Evolutionary conservation across 805 yeast species (phyloP).

Genomic region (Ogataea chonburiensis): DNA sequence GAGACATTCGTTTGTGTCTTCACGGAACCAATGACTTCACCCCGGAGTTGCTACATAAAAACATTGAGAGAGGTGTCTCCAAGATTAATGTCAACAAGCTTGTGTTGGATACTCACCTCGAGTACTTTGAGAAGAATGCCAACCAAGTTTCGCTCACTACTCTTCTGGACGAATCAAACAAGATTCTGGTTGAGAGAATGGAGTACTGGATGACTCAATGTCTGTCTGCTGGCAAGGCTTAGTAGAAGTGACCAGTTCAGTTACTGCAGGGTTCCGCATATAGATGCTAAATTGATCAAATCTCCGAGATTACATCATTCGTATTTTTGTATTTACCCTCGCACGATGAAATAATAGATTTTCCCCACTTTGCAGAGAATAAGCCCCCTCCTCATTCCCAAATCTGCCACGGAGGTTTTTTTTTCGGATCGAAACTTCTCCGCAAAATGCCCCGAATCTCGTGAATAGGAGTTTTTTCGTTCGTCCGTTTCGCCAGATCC

Average conservation of each 20-base stretch:
- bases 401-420: no score
- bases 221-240: slow-evolving; percentile 31
- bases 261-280: background rate
- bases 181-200: slow-evolving; percentile 28
- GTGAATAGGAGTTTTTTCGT: no score
- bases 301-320: no score
- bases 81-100: slow-evolving; percentile 36
- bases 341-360: no score
- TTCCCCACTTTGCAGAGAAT: no score
- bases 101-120: slow-evolving; percentile 30
- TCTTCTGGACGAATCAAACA: slow-evolving; percentile 29
- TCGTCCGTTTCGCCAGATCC: no score
- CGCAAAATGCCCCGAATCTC: no score
- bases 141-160: slow-evolving; percentile 28
- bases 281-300: no score
- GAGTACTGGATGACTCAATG: slow-evolving; percentile 31
- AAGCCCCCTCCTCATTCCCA: no score
- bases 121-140: slow-evolving; percentile 26
- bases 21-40: slow-evolving; percentile 37
- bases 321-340: no score
- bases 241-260: no score
- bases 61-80: slow-evolving; percentile 31
- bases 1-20: slow-evolving; percentile 30
- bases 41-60: slow-evolving; percentile 28
- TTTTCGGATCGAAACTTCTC: no score